These are phyloP conservation scores for Backusella mclennaniae DNA, from an alignment of 192 early-diverging fungal species.

Conservation along the genomic window DNA sequence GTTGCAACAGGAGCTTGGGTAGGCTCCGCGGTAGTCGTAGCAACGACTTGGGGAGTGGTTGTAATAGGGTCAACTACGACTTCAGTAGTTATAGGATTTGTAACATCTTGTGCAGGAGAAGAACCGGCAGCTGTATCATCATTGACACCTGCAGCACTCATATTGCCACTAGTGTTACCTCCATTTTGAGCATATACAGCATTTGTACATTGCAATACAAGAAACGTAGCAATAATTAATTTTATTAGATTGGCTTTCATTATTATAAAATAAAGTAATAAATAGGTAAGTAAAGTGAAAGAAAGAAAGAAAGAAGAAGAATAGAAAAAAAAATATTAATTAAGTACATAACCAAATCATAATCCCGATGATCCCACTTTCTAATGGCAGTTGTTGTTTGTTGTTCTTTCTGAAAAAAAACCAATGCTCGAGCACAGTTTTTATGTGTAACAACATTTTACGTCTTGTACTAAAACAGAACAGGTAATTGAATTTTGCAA, in stretches of 20 bases:
- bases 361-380: neutral
- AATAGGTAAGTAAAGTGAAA: neutral
- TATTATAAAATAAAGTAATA: neutral
- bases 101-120: neutral
- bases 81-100: neutral
- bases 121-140: neutral
- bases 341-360: neutral
- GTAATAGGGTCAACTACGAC: neutral
- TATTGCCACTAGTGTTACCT: neutral
- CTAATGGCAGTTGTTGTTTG: neutral
- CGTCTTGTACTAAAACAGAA: neutral
- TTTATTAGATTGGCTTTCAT: slow-evolving; percentile 1
- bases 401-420: neutral
- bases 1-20: neutral
- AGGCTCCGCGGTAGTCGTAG: neutral
- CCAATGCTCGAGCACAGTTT: neutral
- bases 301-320: neutral
- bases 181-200: neutral
- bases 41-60: neutral
- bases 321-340: neutral
- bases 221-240: neutral
- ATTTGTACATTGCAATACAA: slow-evolving; percentile 1
- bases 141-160: neutral
- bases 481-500: neutral
- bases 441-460: neutral